Base-by-base conservation (phyloP, 2,329 filamentous ascomycete genomes). In the Colletotrichum truncatum region DNA sequence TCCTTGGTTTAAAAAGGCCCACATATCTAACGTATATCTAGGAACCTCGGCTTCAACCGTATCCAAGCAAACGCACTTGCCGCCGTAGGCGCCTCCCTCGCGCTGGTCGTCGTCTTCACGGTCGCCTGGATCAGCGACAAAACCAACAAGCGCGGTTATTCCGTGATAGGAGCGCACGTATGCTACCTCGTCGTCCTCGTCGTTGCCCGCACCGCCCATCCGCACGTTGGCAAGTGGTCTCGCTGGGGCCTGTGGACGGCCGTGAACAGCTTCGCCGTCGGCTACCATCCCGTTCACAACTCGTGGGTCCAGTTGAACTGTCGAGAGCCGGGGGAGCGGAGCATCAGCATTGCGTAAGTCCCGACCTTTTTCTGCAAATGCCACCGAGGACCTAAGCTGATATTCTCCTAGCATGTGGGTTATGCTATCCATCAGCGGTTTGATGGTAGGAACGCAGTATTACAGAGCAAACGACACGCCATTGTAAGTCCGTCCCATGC, bases 301-400 rank as follows among this genome's bases (percentile, higher is more conserved):
- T 78, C 81, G 0, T 86, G 83, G 83, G 75, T 84, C 9, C 82
- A 85, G 68, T 72, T 85, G 4, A 87, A 86, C 66, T 85, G 83
- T 64, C 74, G 73, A 9, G 80, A 80, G 23, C 70, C 80, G 0
- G 73, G 78, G 7, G 83, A 85, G 70, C 71, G 82, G 60, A 85
- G 82, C 66, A 82, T 86, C 52, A 77, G 75, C 21, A 80, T 86
- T 46, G 83, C 84, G 76, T 83, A 68, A 67, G 81, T 72, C 7
- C 2, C 12, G 1, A 2, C 0, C 9, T 1, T 23, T 3, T 26
- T 5, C 4, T 2, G 6, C 4, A 6, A 12, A 38, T 5, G 2
- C 11, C 55, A 56, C n/a, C n/a, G n/a, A n/a, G n/a, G n/a, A n/a
- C n/a, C n/a, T n/a, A n/a, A n/a, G n/a, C 66, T 38, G 9, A 10